Conservation (phyloP, 179 eudicot genomes). For the Gypsophila paniculata region DNA sequence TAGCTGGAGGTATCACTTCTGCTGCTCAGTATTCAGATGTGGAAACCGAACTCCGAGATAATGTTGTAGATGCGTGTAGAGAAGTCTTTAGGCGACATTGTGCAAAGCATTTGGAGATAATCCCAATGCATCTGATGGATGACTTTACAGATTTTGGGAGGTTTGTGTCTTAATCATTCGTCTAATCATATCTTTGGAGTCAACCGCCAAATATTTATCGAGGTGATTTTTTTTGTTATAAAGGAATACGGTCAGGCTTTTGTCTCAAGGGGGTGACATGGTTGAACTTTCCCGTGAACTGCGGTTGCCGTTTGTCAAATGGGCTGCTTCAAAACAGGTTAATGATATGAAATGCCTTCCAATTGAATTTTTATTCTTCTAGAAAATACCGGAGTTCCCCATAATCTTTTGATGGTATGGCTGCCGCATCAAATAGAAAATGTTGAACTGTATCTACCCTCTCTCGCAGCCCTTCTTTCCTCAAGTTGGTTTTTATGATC, state of each 20-base stretch:
- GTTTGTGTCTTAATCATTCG: constrained; percentile 33
- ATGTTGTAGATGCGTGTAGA: constrained; percentile 47
- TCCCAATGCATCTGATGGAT: constrained; percentile 60
- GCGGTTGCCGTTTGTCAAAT: constrained; percentile 72
- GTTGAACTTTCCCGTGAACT: constrained; percentile 82
- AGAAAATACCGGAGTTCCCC: not conserved
- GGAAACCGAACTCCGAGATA: constrained; percentile 68
- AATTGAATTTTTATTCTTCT: not conserved
- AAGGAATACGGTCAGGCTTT: constrained; percentile 74
- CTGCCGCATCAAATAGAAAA: not conserved
- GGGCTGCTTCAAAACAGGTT: constrained; percentile 82
- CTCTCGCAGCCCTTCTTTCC: not conserved
- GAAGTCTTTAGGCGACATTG: constrained; percentile 72
- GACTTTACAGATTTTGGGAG: constrained; percentile 47
- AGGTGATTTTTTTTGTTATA: constrained; percentile 18
- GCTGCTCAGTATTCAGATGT: constrained; percentile 49
- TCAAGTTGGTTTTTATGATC: not conserved
- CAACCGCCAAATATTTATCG: constrained; percentile 16
- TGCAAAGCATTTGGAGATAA: constrained; percentile 76
- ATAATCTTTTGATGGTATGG: not conserved
- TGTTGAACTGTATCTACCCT: not conserved
- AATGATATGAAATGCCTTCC: not conserved
- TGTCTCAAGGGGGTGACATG: constrained; percentile 89
- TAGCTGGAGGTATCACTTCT: constrained; percentile 45
- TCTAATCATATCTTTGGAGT: constrained; percentile 8